Evolutionary conservation across 352 stramenopile genomes (phyloP).

Genomic region (Phytopythium chamaehyphon): DNA sequence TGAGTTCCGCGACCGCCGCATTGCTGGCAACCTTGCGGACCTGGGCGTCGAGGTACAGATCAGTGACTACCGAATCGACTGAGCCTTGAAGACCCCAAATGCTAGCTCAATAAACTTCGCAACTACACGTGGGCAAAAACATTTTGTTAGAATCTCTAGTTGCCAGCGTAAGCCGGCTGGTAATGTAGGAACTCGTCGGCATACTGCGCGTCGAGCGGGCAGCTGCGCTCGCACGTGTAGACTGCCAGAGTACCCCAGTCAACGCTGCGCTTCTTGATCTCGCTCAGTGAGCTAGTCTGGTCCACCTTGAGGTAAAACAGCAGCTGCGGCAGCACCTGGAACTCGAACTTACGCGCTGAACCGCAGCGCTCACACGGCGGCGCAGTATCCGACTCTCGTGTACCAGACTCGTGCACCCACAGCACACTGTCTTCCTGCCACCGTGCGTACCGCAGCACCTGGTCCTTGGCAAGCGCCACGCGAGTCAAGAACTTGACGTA

Average conservation of each 20-base stretch:
- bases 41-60: conserved; percentile 87
- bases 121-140: not conserved
- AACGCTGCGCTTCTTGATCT: conserved; percentile 59
- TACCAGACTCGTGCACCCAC: conserved; percentile 83
- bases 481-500: conserved; percentile 83
- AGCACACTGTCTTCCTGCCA: conserved; percentile 85
- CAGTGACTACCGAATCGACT: conserved; percentile 40
- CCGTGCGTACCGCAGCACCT: conserved; percentile 87
- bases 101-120: not conserved
- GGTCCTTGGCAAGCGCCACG: conserved; percentile 76
- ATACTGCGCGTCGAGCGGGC: conserved; percentile 44
- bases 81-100: not conserved
- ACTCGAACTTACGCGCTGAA: conserved; percentile 88
- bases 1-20: conserved; percentile 77
- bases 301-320: conserved; percentile 90
- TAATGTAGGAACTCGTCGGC: conserved; percentile 75
- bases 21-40: conserved; percentile 87
- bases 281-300: conserved; percentile 42
- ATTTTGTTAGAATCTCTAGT: conserved; percentile 7
- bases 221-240: conserved; percentile 92
- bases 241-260: conserved; percentile 92
- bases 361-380: conserved; percentile 83
- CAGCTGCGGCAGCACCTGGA: conserved; percentile 94
- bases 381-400: conserved; percentile 28
- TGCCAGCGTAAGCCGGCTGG: conserved; percentile 62